Evolutionary conservation across 192 early-diverging fungal genomes (phyloP), one percentile per base, ranked within the genome.

Genomic region (Phlyctochytrium bullatum): DNA sequence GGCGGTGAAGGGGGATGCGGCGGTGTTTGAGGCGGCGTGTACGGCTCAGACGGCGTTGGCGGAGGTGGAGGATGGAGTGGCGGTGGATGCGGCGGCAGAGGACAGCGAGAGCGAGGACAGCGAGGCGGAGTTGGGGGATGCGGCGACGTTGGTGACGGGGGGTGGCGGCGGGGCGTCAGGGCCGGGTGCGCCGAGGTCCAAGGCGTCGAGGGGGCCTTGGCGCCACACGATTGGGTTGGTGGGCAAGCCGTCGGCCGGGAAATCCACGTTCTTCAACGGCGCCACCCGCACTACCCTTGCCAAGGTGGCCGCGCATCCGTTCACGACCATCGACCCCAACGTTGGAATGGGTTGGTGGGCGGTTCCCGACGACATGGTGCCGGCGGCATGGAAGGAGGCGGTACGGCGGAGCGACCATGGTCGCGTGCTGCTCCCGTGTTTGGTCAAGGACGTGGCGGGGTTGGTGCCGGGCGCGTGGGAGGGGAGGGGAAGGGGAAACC

Each of bases 291-390:
- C 63, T 47, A 59, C 50, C 40, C 31, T 51, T 12, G 70, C 70
- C 20, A 65, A 52, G 50, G 47, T 72, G 24, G 70, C 56, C 29
- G 25, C 64, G 0, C 64, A 66, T 61, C 70, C 70, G 25, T 72
- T 72, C 47, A 72, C 70, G n/a, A 72, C 70, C 2, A 72, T 72
- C 61, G 70, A 72, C 56, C 70, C 70, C 4, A 72, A 72, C 36
- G 40, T 72, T 25, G 64, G 51, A 12, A 33, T 25, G 36, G 70
- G 64, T 14, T 23, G 14, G 34, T 72, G 64, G 62, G 59, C 23
- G 28, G 70, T 66, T 1, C 70, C 70, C 2, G 2, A 2, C 10
- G 20, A 35, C 12, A 33, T 30, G 36, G 52, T 66, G 24, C 70
- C 70, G 54, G 47, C 10, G n/a, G 40, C 20, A 14, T 72, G 70